A percentile compares a stretch with the other conserved stretches of the same genome.
Conservation (phyloP, 352 stramenopile species). For the Thalassiosira exigua region DNA sequence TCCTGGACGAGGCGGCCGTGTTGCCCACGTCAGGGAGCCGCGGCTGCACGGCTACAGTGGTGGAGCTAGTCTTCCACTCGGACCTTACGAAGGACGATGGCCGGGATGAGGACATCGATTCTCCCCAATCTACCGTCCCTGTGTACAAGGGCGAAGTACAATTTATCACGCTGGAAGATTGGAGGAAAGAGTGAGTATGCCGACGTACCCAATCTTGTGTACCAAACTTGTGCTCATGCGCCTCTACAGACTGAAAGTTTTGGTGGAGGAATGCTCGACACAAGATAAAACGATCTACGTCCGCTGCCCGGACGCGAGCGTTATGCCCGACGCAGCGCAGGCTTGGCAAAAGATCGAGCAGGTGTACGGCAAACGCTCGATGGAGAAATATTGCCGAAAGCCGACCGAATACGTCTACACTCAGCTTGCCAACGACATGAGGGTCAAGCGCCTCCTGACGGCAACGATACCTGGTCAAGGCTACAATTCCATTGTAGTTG, state of each 20-base stretch:
- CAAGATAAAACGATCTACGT: slow-evolving; percentile 52
- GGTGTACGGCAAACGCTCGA: slow-evolving; percentile 45
- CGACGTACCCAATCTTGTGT: no score
- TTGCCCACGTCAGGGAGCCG: slow-evolving; percentile 51
- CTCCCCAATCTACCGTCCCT: slow-evolving; percentile 1
- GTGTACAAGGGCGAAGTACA: slow-evolving; percentile 38
- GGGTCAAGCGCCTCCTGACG: slow-evolving; percentile 35
- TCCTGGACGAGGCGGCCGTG: slow-evolving; percentile 58
- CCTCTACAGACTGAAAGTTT: no score
- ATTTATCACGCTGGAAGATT: slow-evolving; percentile 54
- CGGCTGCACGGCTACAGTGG: slow-evolving; percentile 55
- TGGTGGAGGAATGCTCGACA: slow-evolving; percentile 55
- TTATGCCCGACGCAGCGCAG: slow-evolving; percentile 32
- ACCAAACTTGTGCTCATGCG: no score
- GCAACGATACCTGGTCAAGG: slow-evolving; percentile 9
- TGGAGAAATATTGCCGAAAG: slow-evolving; percentile 16
- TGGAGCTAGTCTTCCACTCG: slow-evolving; percentile 45
- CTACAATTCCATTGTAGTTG: slow-evolving; percentile 46
- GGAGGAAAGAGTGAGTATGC: slow-evolving; percentile 48
- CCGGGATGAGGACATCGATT: no score
- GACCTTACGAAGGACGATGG: slow-evolving; percentile 17
- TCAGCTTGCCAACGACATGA: slow-evolving; percentile 28
- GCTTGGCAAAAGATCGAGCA: slow-evolving; percentile 57
- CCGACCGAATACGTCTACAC: slow-evolving; percentile 27
- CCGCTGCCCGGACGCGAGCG: no score